Base-by-base conservation (phyloP, 768 basidiomycete species). In the Rhizopogon roseolus region DNA sequence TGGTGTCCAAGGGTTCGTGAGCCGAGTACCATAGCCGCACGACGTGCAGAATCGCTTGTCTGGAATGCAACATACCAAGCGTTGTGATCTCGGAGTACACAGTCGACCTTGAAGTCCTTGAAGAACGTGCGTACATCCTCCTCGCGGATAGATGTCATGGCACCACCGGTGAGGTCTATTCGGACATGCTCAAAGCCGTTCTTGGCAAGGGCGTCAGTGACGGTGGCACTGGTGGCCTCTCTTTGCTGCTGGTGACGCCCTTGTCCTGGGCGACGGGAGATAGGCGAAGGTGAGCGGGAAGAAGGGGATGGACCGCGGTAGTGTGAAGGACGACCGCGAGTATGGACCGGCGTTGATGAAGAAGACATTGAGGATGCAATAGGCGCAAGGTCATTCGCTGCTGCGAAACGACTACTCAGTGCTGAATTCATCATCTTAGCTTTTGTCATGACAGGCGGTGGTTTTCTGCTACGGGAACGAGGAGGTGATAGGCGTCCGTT, bases 31-130 rank as follows among this genome's bases (percentile, higher is more conserved):
- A 81, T 79, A 8, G 78, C 77, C 0, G 91, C 89, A 3, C 86
- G 76, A 6, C 82, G 75, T 0, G 93, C 93, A 0, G 79, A 66
- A 52, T 81, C 81, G 2, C 74, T 64, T 4, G 81, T 80, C 17
- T 72, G 63, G 66, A 97, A 98, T 4, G 92, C 88, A 57, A 94
- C 79, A 64, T 93, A 95, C 77, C 90, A 87, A 9, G 85, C 88
- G 2, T 72, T 69, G 49, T 80, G 78, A 65, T 89, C 88, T 57
- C 81, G 80, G 2, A 93, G 72, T 27, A 94, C 77, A 77, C 82
- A 78, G 45, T 91, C 82, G 17, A 88, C 79, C 57, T 82, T 76
- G 69, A 92, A 92, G 46, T 77, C 81, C 37, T 77, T 75, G 64
- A 93, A 86, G 61, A 88, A 88, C 53, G 67, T 72, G 56, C 70